Evolutionary conservation across 306 rosid species (phyloP), one percentile per base, ranked within the genome.

Genomic region (Hippophae tibetana): DNA sequence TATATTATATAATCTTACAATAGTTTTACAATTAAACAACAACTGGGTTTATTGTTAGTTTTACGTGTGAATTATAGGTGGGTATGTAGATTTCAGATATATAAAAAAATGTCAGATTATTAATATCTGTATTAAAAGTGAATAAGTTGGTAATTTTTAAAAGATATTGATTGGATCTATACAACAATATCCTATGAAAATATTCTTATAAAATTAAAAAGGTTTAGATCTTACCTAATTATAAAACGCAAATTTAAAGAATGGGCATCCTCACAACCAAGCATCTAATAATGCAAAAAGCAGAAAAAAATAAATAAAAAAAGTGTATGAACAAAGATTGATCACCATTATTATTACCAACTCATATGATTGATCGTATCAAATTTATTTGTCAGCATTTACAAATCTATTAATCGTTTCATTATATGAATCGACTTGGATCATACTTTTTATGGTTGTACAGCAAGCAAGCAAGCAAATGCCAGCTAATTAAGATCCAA

Each of bases 351-450:
- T 79, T 64, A 83, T 79, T 64, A 61, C 78, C 77, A 77, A 79
- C 86, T 84, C 80, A 77, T 81, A 31, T 31, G 38, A 31, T 31
- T 31, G 38, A 31, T 31, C 2, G 38, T 31, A 68, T 62, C 69
- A 65, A 60, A 26, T 77, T 67, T 61, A 78, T 79, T 77, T 79
- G 90, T 81, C 86, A 75, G 68, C 62, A 70, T 75, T 68, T 75
- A 74, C 63, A 43, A 63, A 48, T 67, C 12, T 0, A 11, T 63
- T 72, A 45, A 51, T 56, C 23, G 54, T 65, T 68, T 62, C 70
- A 67, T 55, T 62, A 58, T 38, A 67, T 42, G 51, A 60, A 60
- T 50, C 38, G 43, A 56, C 43, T 72, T 57, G 31, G 13, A 72
- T 38, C 66, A 23, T 58, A 47, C 27, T 43, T 45, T 73, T 72